These are phyloP conservation scores for Dichotomocladium elegans DNA, from an alignment of 371 early-diverging fungal genomes.

Conservation along the genomic window DNA sequence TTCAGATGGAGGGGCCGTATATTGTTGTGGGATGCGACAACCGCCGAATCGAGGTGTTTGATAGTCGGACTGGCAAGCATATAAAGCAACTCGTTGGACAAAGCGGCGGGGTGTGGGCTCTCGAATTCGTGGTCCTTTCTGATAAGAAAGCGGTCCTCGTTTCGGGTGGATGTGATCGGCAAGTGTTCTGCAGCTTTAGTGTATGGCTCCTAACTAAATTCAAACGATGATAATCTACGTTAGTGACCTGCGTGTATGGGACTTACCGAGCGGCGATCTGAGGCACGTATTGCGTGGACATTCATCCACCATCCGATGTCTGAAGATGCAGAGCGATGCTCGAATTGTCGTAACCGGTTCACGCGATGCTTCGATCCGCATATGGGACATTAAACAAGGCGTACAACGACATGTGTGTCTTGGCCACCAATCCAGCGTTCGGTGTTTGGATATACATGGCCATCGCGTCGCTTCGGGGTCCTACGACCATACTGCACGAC, in stretches of 20 bases:
- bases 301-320: slow-evolving; percentile 87
- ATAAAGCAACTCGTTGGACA: slow-evolving; percentile 74
- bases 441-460: slow-evolving; percentile 76
- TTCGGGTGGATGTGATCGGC: slow-evolving; percentile 78
- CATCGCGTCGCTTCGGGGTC: slow-evolving; percentile 78
- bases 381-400: slow-evolving; percentile 74
- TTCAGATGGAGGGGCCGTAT: slow-evolving; percentile 83
- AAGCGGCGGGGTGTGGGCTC: slow-evolving; percentile 94
- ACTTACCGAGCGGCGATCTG: slow-evolving; percentile 70
- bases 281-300: slow-evolving; percentile 81
- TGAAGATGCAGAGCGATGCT: slow-evolving; percentile 50
- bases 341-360: slow-evolving; percentile 81
- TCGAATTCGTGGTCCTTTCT: slow-evolving; percentile 66
- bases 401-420: slow-evolving; percentile 52
- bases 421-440: slow-evolving; percentile 77
- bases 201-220: neutral
- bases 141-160: slow-evolving; percentile 56
- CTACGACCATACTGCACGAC: slow-evolving; percentile 83
- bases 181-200: slow-evolving; percentile 6
- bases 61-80: slow-evolving; percentile 60
- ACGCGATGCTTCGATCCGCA: slow-evolving; percentile 80
- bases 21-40: slow-evolving; percentile 87
- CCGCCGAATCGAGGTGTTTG: slow-evolving; percentile 78
- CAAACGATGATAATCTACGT: neutral
- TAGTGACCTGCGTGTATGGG: slow-evolving; percentile 87